Evolutionary conservation across 371 early-diverging fungal species (phyloP), one percentile per base, ranked within the genome.

Genomic region (Mucor plumbeus): DNA sequence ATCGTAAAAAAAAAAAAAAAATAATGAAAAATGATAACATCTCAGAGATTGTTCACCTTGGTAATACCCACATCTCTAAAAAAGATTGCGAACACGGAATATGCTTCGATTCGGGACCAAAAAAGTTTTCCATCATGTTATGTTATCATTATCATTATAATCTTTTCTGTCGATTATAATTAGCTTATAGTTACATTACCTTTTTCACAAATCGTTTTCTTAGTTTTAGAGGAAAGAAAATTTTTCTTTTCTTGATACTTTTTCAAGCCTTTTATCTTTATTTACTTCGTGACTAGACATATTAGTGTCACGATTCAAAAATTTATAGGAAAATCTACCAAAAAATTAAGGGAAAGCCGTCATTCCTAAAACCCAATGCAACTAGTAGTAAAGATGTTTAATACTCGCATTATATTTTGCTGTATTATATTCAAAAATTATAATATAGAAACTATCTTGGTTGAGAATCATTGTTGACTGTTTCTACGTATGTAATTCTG

Each of bases 31-130:
- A 58, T 35, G 39, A 58, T 40, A 39, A 41, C 21, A 38, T 53
- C 36, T 68, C 68, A 68, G 68, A 70, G 70, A 70, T 70, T 70
- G 66, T 70, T 65, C 66, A 65, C 70, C 70, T 55, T 65, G 64
- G 64, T 65, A 53, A 61, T 58, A 61, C 70, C 70, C 70, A 70
- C 70, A 70, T 70, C 62, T 70, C 65, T 48, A 57, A 70, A 38
- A 64, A 50, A 69, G 62, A 65, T 68, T 64, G 65, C 43, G 65
- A 61, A 64, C 58, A 58, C 61, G 70, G 70, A 70, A 65, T 47
- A 65, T 65, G 61, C 26, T 60, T 56, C 47, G 65, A 70, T 65
- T 70, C 65, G 65, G 69, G 69, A 64, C 64, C 69, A 63, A 69
- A 69, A 58, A 68, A 40, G 64, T 69, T 69, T 63, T 69, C 63